A percentile compares a stretch with the other conserved stretches of the same genome.
Conservation (phyloP, 768 basidiomycete species). For the Tulasnella sp. region DNA sequence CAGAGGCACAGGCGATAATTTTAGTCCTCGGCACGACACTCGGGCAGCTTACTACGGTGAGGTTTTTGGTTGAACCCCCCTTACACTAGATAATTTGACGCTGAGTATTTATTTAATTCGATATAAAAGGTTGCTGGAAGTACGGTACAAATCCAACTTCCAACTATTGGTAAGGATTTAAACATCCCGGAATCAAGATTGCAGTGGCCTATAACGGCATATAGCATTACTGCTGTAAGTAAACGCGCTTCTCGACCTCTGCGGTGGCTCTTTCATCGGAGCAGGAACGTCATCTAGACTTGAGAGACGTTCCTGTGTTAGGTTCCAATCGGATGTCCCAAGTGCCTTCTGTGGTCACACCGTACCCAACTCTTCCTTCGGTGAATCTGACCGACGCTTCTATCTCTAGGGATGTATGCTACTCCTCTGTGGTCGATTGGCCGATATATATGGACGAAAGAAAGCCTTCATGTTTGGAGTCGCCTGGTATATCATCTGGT, state of each 20-base stretch:
- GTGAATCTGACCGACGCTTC: neutral
- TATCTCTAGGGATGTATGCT: constrained; percentile 69
- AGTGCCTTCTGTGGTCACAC: neutral
- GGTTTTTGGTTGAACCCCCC: neutral
- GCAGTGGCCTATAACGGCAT: constrained; percentile 45
- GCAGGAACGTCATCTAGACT: neutral
- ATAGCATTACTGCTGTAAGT: constrained; percentile 40
- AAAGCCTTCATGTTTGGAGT: constrained; percentile 66
- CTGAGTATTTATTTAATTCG: neutral
- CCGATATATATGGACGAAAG: constrained; percentile 79
- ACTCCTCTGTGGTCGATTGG: constrained; percentile 74
- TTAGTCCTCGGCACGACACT: constrained; percentile 17
- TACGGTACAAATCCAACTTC: constrained; percentile 32
- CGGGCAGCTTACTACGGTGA: constrained; percentile 12
- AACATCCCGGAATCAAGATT: constrained; percentile 41
- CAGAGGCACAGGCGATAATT: neutral
- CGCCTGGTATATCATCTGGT: constrained; percentile 56
- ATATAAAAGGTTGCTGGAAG: constrained; percentile 6
- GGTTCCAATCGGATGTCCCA: neutral
- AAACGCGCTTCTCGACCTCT: neutral
- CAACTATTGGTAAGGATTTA: constrained; percentile 44
- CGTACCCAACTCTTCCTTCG: neutral
- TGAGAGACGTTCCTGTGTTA: too few species aligned
- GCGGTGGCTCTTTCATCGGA: neutral
- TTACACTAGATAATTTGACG: neutral